These are phyloP conservation scores for Crithidia thermophila DNA, from an alignment of 208 protist species.

Conservation along the genomic window DNA sequence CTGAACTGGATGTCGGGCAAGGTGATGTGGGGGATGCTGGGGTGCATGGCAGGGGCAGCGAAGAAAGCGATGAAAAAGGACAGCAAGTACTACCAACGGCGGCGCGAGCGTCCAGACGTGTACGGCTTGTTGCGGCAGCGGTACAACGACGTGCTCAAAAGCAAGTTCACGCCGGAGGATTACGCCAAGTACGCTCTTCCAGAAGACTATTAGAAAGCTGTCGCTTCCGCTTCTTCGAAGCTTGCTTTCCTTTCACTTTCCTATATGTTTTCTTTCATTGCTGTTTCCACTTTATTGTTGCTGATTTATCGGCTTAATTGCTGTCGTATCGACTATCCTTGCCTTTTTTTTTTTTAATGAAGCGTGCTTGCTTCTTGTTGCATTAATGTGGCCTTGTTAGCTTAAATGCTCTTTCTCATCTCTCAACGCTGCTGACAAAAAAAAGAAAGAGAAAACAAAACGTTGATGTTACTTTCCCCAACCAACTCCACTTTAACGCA, in stretches of 20 bases:
- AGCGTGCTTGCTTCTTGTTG: too few relatives aligned
- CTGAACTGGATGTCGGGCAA: constrained; percentile 64
- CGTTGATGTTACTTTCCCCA: too few relatives aligned
- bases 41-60: constrained; percentile 31
- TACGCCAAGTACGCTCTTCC: constrained; percentile 29
- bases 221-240: neutral
- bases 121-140: constrained; percentile 51
- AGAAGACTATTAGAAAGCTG: constrained; percentile 30
- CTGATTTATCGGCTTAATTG: too few relatives aligned
- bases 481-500: too few relatives aligned
- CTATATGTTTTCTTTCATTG: neutral
- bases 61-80: constrained; percentile 27
- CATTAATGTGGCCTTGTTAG: too few relatives aligned
- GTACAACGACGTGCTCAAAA: constrained; percentile 45
- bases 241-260: neutral
- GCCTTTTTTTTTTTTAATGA: too few relatives aligned
- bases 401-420: too few relatives aligned
- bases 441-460: too few relatives aligned
- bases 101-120: constrained; percentile 46
- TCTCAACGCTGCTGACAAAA: too few relatives aligned
- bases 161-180: constrained; percentile 21
- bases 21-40: constrained; percentile 52
- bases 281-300: constrained; percentile 7
- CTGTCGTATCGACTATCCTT: too few relatives aligned
- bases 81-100: constrained; percentile 52